Evolutionary conservation across 2,329 filamentous ascomycete species (phyloP).

Genomic region (Raffaelea albimanens): DNA sequence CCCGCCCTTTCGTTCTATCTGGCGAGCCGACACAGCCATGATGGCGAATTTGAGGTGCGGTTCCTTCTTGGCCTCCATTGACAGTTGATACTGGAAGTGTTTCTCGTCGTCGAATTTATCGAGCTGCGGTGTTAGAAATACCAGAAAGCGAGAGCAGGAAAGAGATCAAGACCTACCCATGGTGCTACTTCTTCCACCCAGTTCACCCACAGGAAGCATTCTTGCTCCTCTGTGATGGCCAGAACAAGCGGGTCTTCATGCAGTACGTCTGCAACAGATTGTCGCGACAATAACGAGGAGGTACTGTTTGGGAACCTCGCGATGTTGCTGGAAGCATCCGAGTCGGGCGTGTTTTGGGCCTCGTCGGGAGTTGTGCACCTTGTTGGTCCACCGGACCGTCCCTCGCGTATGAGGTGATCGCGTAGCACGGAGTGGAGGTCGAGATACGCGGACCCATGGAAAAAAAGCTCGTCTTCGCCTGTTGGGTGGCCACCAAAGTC

Average conservation of each 20-base stretch:
- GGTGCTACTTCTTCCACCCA: background rate
- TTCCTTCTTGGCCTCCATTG: conserved; percentile 33
- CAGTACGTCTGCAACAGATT: background rate
- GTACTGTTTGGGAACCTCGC: too few species aligned
- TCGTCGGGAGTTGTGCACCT: background rate
- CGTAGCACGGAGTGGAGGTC: background rate
- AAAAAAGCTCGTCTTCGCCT: background rate
- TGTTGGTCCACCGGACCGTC: background rate
- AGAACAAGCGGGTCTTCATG: background rate
- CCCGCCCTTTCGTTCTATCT: conserved; percentile 35
- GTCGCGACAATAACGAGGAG: too few species aligned
- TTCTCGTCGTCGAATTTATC: conserved; percentile 43
- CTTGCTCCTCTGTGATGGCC: background rate
- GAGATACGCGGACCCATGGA: background rate
- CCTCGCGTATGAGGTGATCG: background rate
- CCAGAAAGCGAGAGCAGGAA: background rate
- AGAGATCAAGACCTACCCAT: background rate
- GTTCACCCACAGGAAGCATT: background rate
- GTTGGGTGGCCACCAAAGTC: background rate
- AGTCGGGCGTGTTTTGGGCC: too few species aligned
- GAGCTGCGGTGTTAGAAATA: conserved; percentile 19
- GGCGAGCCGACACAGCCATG: conserved; percentile 40
- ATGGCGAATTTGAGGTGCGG: conserved; percentile 37
- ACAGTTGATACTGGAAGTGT: conserved; percentile 37
- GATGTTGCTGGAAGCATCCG: too few species aligned